phyloP scores from a whole-genome alignment of 1,284 basidiomycete genomes.

The Heterobasidion parviporum region DNA sequence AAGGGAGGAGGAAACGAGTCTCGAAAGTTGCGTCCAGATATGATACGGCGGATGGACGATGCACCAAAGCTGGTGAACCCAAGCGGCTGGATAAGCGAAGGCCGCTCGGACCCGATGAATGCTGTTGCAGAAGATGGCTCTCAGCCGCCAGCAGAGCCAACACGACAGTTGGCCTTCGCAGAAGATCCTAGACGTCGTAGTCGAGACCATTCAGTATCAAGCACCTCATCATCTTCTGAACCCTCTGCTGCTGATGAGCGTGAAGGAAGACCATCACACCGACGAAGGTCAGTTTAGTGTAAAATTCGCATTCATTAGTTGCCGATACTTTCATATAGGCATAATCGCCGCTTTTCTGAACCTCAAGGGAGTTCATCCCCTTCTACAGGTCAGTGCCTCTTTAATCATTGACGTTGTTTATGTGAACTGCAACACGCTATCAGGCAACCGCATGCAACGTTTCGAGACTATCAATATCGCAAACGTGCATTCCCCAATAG shows the following conservation, averaged over 20 bases:
- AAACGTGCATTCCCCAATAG: background rate
- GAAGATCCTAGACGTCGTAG: background rate
- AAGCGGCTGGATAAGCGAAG: slow-evolving; percentile 40
- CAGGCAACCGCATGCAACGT: background rate
- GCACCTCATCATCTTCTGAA: background rate
- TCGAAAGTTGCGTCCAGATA: slow-evolving; percentile 57
- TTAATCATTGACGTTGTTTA: background rate
- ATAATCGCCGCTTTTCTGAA: background rate
- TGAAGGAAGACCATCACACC: background rate
- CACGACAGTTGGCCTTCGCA: slow-evolving; percentile 1
- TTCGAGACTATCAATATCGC: background rate
- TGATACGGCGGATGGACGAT: slow-evolving; percentile 80
- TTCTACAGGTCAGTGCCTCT: background rate
- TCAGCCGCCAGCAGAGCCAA: background rate
- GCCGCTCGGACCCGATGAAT: slow-evolving; percentile 5
- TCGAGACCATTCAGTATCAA: background rate
- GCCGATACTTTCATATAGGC: background rate
- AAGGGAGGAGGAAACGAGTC: slow-evolving; percentile 9
- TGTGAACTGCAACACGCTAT: background rate
- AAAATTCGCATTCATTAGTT: background rate
- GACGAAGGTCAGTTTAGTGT: background rate
- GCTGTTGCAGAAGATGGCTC: background rate
- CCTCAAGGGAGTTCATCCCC: background rate
- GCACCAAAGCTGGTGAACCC: slow-evolving; percentile 79
- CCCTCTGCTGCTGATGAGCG: background rate